phyloP scores from a whole-genome alignment of 768 basidiomycete genomes.

The Saitozyma podzolica region DNA sequence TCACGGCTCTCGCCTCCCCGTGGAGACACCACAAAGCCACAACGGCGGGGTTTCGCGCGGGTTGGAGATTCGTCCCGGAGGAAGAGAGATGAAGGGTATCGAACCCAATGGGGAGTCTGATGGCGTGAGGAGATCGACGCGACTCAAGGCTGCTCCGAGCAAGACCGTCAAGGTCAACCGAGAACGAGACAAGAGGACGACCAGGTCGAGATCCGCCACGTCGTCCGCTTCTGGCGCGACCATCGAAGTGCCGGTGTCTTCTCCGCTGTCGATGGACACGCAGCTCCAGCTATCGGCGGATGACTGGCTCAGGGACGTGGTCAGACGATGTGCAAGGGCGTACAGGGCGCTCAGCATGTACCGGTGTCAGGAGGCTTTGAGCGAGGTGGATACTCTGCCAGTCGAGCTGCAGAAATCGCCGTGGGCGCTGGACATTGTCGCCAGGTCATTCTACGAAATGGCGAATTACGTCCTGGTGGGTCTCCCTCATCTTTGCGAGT shows the following conservation, averaged over 20 bases:
- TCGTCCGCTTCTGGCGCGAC: constrained; percentile 34
- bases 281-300: constrained; percentile 64
- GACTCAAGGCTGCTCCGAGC: constrained; percentile 7
- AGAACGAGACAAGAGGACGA: constrained; percentile 14
- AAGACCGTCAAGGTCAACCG: constrained; percentile 5
- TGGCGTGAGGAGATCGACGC: background rate
- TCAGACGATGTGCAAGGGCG: constrained; percentile 78
- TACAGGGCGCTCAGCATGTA: constrained; percentile 72
- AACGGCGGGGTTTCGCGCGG: constrained; percentile 11
- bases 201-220: constrained; percentile 31
- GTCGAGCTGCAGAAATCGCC: constrained; percentile 70
- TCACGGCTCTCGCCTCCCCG: constrained; percentile 1
- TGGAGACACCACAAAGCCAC: background rate
- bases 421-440: constrained; percentile 78
- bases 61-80: background rate
- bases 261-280: constrained; percentile 4
- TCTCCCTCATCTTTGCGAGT: constrained; percentile 15
- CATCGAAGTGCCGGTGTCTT: too few relatives aligned
- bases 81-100: constrained; percentile 28
- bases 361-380: constrained; percentile 71
- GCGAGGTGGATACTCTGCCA: constrained; percentile 75
- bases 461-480: constrained; percentile 84
- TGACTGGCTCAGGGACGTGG: constrained; percentile 75
- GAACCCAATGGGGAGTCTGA: constrained; percentile 36
- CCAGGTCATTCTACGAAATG: constrained; percentile 83